Conservation (phyloP, 768 basidiomycete genomes). For the Lactarius pseudohatsudake region DNA sequence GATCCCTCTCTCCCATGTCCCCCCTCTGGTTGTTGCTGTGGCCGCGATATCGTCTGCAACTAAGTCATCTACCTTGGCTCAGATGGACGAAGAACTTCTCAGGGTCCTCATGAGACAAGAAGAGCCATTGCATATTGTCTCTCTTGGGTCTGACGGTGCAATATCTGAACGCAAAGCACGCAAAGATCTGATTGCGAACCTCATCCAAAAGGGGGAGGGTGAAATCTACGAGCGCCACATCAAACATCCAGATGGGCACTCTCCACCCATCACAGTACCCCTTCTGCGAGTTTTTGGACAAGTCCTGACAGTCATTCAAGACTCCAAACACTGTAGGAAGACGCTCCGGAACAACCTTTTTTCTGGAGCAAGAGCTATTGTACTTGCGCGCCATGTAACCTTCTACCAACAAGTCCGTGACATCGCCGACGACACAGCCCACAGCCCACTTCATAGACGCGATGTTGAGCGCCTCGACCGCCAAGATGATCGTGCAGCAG, state of each 20-base stretch:
- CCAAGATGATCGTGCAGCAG: conserved; percentile 1
- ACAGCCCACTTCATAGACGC: background rate
- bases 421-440: background rate
- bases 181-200: background rate
- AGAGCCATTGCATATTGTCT: background rate
- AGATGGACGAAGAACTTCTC: background rate
- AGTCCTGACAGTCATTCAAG: background rate
- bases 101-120: background rate
- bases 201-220: background rate
- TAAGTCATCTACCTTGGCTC: background rate
- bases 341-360: background rate
- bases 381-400: background rate
- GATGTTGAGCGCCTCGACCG: background rate
- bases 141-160: background rate
- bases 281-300: background rate
- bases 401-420: background rate
- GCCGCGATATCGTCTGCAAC: background rate
- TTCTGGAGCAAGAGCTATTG: background rate
- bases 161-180: background rate
- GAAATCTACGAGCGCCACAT: background rate
- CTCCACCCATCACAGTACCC: background rate
- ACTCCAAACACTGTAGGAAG: background rate
- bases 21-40: background rate
- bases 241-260: background rate
- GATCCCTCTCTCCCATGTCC: background rate